These are phyloP conservation scores for Pelagomonas calceolata DNA, from an alignment of 108 stramenopile species.

Conservation along the genomic window DNA sequence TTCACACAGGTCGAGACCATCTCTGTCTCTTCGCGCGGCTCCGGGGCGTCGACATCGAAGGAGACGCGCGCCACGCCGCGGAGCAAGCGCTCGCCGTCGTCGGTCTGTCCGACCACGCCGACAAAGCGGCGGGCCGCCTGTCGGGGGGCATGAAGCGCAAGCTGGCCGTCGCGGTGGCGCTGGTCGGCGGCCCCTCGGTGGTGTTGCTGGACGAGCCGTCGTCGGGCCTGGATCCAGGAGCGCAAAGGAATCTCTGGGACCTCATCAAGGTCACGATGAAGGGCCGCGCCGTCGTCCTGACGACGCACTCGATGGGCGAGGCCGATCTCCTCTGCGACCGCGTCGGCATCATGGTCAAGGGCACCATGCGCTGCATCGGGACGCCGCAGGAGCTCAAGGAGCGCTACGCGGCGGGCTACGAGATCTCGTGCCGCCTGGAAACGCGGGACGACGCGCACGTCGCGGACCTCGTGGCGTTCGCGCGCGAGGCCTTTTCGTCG, in stretches of 20 bases:
- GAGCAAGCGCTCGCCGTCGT: too few relatives aligned
- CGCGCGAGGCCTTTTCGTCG: not conserved
- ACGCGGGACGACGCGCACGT: too few relatives aligned
- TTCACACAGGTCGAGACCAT: too few relatives aligned
- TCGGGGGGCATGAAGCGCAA: slow-evolving; percentile 26
- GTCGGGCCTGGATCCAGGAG: slow-evolving; percentile 44
- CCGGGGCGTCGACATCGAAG: slow-evolving; percentile 20
- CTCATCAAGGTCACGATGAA: slow-evolving; percentile 1
- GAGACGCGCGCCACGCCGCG: too few relatives aligned
- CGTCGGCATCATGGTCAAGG: slow-evolving; percentile 14
- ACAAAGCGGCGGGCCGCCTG: too few relatives aligned
- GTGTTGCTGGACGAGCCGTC: slow-evolving; percentile 31
- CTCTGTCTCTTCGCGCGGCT: too few relatives aligned
- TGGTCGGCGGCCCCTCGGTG: slow-evolving; percentile 16
- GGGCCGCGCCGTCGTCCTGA: slow-evolving; percentile 45
- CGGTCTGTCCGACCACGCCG: too few relatives aligned
- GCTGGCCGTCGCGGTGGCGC: slow-evolving; percentile 29
- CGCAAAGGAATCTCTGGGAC: slow-evolving; percentile 14
- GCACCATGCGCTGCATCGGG: too few relatives aligned
- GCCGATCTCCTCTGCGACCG: slow-evolving; percentile 34
- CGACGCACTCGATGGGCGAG: slow-evolving; percentile 62
- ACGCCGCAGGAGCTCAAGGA: too few relatives aligned
- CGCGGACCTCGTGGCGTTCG: not conserved
- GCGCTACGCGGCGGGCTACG: too few relatives aligned
- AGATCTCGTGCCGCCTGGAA: too few relatives aligned